phyloP scores from a whole-genome alignment of 768 basidiomycete species.

The Antrodiella citrinella region DNA sequence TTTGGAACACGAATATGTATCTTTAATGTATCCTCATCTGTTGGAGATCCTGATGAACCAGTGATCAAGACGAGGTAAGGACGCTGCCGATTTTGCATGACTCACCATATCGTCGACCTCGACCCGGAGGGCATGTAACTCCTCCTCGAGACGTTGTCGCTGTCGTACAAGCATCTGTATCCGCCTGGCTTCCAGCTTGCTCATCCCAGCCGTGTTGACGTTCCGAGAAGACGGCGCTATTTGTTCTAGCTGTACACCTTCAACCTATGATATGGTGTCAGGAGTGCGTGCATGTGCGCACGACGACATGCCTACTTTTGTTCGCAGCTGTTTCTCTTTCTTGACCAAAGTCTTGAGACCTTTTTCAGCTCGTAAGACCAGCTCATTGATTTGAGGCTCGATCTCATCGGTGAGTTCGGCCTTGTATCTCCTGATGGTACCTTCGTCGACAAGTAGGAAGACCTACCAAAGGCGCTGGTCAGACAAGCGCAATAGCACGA shows the following conservation, averaged over 20 bases:
- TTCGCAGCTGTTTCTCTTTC: slow-evolving; percentile 51
- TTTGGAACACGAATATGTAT: neutral
- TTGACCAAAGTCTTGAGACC: slow-evolving; percentile 55
- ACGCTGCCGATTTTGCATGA: no score
- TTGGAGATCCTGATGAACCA: no score
- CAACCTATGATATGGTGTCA: slow-evolving; percentile 43
- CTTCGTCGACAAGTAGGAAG: slow-evolving; percentile 67
- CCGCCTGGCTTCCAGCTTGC: slow-evolving; percentile 60
- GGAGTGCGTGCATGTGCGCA: neutral
- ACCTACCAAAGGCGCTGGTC: slow-evolving; percentile 36
- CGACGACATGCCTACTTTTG: slow-evolving; percentile 39
- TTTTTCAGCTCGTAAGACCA: slow-evolving; percentile 63
- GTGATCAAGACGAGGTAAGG: no score
- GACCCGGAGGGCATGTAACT: slow-evolving; percentile 48
- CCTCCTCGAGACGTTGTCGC: slow-evolving; percentile 57
- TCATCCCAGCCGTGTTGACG: slow-evolving; percentile 41
- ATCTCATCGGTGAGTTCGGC: slow-evolving; percentile 70
- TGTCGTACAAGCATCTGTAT: slow-evolving; percentile 60
- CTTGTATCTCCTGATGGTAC: slow-evolving; percentile 67
- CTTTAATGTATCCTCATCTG: slow-evolving; percentile 16
- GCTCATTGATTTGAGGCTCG: slow-evolving; percentile 71
- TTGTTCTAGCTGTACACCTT: slow-evolving; percentile 33
- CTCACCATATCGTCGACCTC: slow-evolving; percentile 54
- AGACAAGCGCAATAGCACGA: neutral
- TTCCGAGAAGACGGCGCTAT: slow-evolving; percentile 33